Conservation (phyloP, 176 grass and related monocot genomes). For the Thinopyrum elongatum region DNA sequence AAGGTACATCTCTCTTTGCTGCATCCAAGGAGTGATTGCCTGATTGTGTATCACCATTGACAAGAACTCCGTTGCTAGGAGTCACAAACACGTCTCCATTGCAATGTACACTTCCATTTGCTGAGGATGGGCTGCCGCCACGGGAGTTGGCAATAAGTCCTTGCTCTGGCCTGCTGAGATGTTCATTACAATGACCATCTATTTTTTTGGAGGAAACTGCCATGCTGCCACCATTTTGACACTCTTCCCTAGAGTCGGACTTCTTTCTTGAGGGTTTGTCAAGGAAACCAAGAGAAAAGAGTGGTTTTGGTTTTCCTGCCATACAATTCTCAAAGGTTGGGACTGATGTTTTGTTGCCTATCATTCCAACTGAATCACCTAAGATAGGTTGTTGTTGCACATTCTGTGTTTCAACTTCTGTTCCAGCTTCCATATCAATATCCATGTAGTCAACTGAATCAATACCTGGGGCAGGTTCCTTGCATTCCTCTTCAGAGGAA, state of each 20-base stretch:
- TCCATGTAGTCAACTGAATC: conserved; percentile 52
- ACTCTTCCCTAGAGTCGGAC: conserved; percentile 32
- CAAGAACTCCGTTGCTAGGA: conserved; percentile 8
- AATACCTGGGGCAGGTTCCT: conserved; percentile 26
- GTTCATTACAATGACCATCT: conserved; percentile 48
- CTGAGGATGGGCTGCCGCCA: conserved; percentile 13
- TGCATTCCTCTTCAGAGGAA: conserved; percentile 26
- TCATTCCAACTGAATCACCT: conserved; percentile 27
- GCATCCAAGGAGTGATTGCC: not conserved
- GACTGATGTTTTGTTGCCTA: conserved; percentile 8
- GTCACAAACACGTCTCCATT: conserved; percentile 31
- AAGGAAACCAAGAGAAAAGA: conserved; percentile 59
- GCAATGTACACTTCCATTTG: conserved; percentile 28
- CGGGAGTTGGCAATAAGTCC: conserved; percentile 12
- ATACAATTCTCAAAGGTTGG: conserved; percentile 32
- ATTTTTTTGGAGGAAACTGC: conserved; percentile 26
- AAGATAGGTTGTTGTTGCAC: not conserved
- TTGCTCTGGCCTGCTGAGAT: conserved; percentile 31
- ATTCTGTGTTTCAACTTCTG: conserved; percentile 25
- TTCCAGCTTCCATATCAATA: conserved; percentile 36
- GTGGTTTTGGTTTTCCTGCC: conserved; percentile 42
- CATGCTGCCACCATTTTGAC: conserved; percentile 10
- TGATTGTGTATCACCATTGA: conserved; percentile 18
- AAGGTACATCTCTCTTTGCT: conserved; percentile 25
- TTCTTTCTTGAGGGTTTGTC: conserved; percentile 53